phyloP scores from a whole-genome alignment of 345 rosid species.

The Eucalyptus cloeziana region DNA sequence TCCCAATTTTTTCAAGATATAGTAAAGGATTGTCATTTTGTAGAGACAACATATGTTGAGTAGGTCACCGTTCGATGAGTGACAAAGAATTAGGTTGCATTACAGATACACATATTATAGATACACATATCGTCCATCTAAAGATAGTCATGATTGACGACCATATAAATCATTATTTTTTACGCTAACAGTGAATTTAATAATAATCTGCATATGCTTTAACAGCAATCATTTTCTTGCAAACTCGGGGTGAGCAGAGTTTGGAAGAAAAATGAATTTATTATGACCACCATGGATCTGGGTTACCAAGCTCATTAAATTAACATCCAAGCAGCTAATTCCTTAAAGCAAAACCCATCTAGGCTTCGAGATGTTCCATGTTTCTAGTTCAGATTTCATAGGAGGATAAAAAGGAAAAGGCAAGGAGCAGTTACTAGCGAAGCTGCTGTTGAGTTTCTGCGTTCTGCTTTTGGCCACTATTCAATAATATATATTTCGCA shows the following conservation, averaged over 20 bases:
- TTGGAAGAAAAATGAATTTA: neutral
- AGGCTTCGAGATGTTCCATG: neutral
- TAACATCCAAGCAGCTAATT: neutral
- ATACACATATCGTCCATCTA: neutral
- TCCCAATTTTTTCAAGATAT: neutral
- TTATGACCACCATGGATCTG: neutral
- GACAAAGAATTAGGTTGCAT: neutral
- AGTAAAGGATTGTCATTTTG: neutral
- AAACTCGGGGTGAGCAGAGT: neutral
- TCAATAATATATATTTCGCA: neutral
- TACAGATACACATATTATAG: neutral
- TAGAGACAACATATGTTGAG: neutral
- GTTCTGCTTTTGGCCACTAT: neutral
- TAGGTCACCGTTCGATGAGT: neutral
- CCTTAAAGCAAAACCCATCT: neutral
- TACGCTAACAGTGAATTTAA: neutral
- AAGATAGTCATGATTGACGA: neutral
- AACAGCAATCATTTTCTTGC: neutral
- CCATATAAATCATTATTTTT: neutral
- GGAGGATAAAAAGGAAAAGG: neutral
- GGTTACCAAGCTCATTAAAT: neutral
- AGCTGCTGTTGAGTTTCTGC: neutral
- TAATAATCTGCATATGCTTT: neutral
- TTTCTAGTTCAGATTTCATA: neutral
- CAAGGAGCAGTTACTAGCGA: neutral